Percentiles rank a stretch among this genome's conserved stretches.
phyloP scores from a whole-genome alignment of 768 basidiomycete species.

The Pisolithus albus region DNA sequence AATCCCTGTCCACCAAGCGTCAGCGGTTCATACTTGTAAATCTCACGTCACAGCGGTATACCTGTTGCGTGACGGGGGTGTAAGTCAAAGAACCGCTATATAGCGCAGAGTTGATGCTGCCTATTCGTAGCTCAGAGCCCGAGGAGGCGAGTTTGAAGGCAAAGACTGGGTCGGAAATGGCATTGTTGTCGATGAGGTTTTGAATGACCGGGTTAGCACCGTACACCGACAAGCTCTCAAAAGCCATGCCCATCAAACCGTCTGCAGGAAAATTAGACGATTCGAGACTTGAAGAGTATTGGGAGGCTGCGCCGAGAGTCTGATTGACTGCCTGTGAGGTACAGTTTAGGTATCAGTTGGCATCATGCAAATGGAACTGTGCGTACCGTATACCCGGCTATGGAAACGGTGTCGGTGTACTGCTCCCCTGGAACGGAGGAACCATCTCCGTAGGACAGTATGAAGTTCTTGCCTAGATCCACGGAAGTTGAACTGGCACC shows the following conservation, averaged over 20 bases:
- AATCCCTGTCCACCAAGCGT: slow-evolving; percentile 9
- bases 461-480: slow-evolving; percentile 22
- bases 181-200: slow-evolving; percentile 34
- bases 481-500: slow-evolving; percentile 24
- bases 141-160: slow-evolving; percentile 34
- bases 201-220: slow-evolving; percentile 34
- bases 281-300: slow-evolving; percentile 13
- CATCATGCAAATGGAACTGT: background rate
- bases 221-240: slow-evolving; percentile 32
- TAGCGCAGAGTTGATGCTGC: slow-evolving; percentile 32
- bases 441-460: slow-evolving; percentile 38
- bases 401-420: slow-evolving; percentile 34
- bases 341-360: background rate
- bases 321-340: slow-evolving; percentile 19
- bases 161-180: slow-evolving; percentile 28
- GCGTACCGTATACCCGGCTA: slow-evolving; percentile 27
- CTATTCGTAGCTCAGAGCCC: slow-evolving; percentile 34
- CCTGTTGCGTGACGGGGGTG: slow-evolving; percentile 25
- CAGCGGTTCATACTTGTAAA: background rate
- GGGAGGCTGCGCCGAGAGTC: slow-evolving; percentile 16
- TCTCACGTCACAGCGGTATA: slow-evolving; percentile 5
- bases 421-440: slow-evolving; percentile 33
- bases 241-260: slow-evolving; percentile 39
- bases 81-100: slow-evolving; percentile 36
- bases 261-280: slow-evolving; percentile 15